These are phyloP conservation scores for Cryptococcus wingfieldii DNA, from an alignment of 1,284 basidiomycete genomes.

Conservation along the genomic window DNA sequence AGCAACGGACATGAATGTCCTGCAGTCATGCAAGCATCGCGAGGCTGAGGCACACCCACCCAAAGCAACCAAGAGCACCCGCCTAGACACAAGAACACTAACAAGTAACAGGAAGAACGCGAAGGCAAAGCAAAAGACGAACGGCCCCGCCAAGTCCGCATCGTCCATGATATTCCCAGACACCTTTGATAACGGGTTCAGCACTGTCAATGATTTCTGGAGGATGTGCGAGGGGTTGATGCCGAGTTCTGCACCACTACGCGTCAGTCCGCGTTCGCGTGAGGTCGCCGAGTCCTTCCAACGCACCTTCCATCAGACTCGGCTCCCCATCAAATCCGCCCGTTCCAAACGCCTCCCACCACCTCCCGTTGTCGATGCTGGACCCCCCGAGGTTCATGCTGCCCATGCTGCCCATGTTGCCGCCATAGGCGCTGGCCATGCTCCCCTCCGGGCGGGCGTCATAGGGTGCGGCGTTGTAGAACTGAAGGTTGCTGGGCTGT, in stretches of 20 bases:
- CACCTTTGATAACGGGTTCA: constrained; percentile 82
- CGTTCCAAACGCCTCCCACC: constrained; percentile 94
- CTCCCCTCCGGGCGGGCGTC: constrained; percentile 19
- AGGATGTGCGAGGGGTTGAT: constrained; percentile 97
- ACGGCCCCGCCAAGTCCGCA: constrained; percentile 92
- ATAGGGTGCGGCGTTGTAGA: constrained; percentile 23
- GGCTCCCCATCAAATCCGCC: constrained; percentile 94
- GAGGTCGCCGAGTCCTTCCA: neutral
- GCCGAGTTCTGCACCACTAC: constrained; percentile 70
- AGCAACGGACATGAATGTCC: too few relatives aligned
- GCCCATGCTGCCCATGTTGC: constrained; percentile 22
- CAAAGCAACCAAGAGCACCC: neutral
- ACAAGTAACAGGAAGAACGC: constrained; percentile 86
- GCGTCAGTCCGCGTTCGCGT: neutral
- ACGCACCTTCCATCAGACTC: constrained; percentile 79
- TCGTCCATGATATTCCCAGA: constrained; percentile 99
- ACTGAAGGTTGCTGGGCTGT: constrained; percentile 8
- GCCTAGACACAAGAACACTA: constrained; percentile 35
- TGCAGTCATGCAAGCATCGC: neutral
- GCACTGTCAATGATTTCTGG: constrained; percentile 87
- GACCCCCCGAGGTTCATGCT: constrained; percentile 45
- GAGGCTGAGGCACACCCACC: neutral
- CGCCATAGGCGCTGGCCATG: constrained; percentile 16
- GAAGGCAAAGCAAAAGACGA: constrained; percentile 90
- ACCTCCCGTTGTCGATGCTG: constrained; percentile 69